Base-by-base conservation (phyloP, 495 filamentous ascomycete genomes). In the Aspergillus sclerotiicarbonarius region DNA sequence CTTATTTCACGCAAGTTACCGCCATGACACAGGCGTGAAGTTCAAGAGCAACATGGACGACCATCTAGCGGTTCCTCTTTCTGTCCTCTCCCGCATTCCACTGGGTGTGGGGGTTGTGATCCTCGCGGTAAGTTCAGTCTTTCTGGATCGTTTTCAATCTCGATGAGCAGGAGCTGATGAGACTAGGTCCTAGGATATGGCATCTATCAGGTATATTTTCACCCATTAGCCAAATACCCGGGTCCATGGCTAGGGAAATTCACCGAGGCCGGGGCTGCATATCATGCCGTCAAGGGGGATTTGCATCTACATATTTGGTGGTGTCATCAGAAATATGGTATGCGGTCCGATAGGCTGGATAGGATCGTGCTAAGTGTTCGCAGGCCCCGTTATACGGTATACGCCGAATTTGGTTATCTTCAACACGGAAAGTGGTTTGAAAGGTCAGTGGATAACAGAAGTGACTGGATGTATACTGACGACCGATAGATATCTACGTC, bases 191-290 rank as follows among this genome's bases (percentile, higher is more conserved):
- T 58, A 19, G 48, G 13, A n/a, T 52, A 45, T 16, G 50, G 19
- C 15, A 37, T 52, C n/a, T 76, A 77, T 41, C 65, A 60, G 21
- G 13, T 74, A 18, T 72, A 62, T 33, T 67, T 75, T 35, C 73
- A 77, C 46, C 73, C 74, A 3, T 53, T 73, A 3, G 65, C 73
- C 15, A 67, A 67, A 48, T 74, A 74, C 53, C 74, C 73, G 2
- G 74, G 73, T 9, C 73, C 74, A 21, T 67, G 64, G 15, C 33
- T 69, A 1, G 70, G 65, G 6, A 69, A 68, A 9, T 31, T 74
- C 20, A 66, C 72, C 13, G 56, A 67, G 19, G 67, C 64, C 50
- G 69, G 68, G 43, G 62, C 62, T 7, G 64, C 65, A n/a, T 75
- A 67, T 37, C 62, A 71, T 49, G 67, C 67, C 15, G 68, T 59